Evolutionary conservation across 345 rosid species (phyloP).

Genomic region (Aquilaria yunnanensis): DNA sequence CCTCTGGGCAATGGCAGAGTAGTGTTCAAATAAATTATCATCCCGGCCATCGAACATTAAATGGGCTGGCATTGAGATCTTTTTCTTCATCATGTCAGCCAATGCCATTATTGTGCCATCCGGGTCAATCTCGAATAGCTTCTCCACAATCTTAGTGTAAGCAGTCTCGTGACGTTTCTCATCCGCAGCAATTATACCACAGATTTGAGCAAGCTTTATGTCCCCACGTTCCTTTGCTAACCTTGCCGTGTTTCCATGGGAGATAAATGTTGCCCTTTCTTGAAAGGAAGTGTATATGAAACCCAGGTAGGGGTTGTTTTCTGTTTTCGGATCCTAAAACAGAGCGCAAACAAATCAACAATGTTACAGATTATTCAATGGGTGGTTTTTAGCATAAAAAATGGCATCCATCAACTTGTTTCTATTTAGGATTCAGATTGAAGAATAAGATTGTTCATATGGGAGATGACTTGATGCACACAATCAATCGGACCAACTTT

Average conservation of each 20-base stretch:
- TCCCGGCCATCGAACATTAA: conserved; percentile 63
- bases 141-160: conserved; percentile 63
- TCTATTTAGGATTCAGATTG: no score
- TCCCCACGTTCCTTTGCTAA: conserved; percentile 57
- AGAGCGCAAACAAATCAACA: background rate
- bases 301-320: conserved; percentile 69
- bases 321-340: conserved; percentile 63
- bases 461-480: no score
- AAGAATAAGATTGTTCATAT: no score
- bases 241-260: conserved; percentile 75
- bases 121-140: conserved; percentile 59
- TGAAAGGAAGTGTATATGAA: conserved; percentile 76
- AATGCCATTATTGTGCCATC: conserved; percentile 51
- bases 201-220: conserved; percentile 55
- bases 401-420: no score
- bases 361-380: background rate
- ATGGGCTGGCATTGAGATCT: conserved; percentile 55
- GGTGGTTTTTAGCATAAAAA: no score
- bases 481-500: no score
- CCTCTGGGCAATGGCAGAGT: conserved; percentile 59
- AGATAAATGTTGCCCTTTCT: conserved; percentile 72
- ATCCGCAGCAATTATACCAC: conserved; percentile 65
- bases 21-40: conserved; percentile 57
- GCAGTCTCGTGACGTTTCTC: conserved; percentile 74
- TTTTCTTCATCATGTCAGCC: conserved; percentile 67